phyloP scores from a whole-genome alignment of 306 rosid genomes.

The Erythrophleum fordii region DNA sequence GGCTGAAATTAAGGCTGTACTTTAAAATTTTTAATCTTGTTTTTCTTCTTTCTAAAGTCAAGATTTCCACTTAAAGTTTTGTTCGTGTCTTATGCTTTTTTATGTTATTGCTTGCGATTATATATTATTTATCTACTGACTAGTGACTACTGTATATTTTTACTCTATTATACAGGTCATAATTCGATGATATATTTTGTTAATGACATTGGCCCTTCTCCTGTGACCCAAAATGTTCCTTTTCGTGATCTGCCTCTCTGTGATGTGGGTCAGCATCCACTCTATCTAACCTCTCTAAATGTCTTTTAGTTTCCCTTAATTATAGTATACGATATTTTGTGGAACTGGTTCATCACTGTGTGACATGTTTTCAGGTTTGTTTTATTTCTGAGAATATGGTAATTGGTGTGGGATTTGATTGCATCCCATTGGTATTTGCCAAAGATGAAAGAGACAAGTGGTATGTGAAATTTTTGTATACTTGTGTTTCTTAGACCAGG shows the following conservation, averaged over 20 bases:
- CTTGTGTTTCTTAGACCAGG: constrained; percentile 1
- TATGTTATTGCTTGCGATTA: constrained; percentile 5
- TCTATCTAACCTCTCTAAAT: constrained; percentile 48
- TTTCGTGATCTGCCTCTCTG: constrained; percentile 96
- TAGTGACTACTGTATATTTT: constrained; percentile 31
- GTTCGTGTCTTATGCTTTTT: constrained; percentile 14
- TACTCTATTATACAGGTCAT: constrained; percentile 67
- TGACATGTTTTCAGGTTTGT: constrained; percentile 69
- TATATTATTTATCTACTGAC: constrained; percentile 1
- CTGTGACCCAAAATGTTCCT: constrained; percentile 88
- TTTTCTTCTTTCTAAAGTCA: constrained; percentile 18
- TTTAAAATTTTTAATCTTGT: not conserved
- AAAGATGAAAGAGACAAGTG: constrained; percentile 89
- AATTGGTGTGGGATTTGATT: constrained; percentile 92
- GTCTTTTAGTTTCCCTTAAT: constrained; percentile 30
- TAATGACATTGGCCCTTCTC: constrained; percentile 93
- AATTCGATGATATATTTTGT: constrained; percentile 94
- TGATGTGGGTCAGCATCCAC: constrained; percentile 99
- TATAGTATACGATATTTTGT: constrained; percentile 45
- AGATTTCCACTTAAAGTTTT: constrained; percentile 20
- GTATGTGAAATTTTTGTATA: constrained; percentile 51
- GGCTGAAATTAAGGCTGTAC: constrained; percentile 24
- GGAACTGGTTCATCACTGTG: constrained; percentile 43
- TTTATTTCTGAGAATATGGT: constrained; percentile 88
- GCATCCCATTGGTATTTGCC: constrained; percentile 88